Evolutionary conservation across 2,329 filamentous ascomycete species (phyloP).

Genomic region (Hypoxylon sp.): DNA sequence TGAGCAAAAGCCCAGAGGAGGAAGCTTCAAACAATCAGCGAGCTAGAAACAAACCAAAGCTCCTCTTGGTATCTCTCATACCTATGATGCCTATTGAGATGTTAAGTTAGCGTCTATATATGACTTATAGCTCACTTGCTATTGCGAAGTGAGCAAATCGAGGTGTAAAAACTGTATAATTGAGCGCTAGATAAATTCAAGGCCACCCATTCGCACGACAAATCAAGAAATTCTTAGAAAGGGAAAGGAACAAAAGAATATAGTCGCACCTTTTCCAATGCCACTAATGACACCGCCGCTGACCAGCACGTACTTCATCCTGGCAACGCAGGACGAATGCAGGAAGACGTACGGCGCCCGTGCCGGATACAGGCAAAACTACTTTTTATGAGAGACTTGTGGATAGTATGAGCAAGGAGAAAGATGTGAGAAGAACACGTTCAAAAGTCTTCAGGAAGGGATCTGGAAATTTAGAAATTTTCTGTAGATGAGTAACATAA

Average conservation of each 20-base stretch:
- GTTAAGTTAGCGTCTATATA: constrained; percentile 13
- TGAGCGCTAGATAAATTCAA: neutral
- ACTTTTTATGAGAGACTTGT: neutral
- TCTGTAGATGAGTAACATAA: neutral
- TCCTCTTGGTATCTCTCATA: constrained; percentile 29
- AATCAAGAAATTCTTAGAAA: neutral
- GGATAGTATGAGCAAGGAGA: neutral
- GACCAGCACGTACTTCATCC: constrained; percentile 86
- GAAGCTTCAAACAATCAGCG: constrained; percentile 71
- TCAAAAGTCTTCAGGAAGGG: neutral
- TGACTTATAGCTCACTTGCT: too few relatives aligned
- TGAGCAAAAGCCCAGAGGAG: constrained; percentile 80
- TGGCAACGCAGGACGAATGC: constrained; percentile 47
- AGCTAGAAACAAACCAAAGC: neutral
- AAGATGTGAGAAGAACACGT: constrained; percentile 1
- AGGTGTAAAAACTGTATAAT: neutral
- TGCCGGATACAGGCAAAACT: constrained; percentile 4
- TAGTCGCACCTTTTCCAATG: constrained; percentile 36
- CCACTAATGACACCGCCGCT: constrained; percentile 73
- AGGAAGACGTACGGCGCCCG: neutral
- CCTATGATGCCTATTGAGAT: constrained; percentile 44
- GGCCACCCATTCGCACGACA: neutral
- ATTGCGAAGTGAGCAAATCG: neutral
- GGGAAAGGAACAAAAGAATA: constrained; percentile 5
- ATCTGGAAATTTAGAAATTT: neutral